phyloP scores from a whole-genome alignment of 2,329 filamentous ascomycete species.

The Canariomyces notabilis region DNA sequence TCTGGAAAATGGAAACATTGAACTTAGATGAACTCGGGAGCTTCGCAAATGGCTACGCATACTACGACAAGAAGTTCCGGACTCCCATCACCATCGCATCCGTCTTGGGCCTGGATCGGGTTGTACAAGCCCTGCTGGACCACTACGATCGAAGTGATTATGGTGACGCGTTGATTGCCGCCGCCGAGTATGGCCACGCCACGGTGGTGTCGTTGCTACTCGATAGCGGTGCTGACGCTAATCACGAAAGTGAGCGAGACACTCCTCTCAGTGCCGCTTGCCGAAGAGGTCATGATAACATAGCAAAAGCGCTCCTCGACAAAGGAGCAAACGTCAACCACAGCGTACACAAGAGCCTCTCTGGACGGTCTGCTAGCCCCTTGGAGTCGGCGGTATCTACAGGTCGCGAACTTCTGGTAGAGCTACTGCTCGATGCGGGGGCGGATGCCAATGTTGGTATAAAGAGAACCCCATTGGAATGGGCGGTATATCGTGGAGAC shows the following conservation, averaged over 20 bases:
- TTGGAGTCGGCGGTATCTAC: no score
- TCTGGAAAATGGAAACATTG: neutral
- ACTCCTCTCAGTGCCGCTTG: neutral
- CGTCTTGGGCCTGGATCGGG: neutral
- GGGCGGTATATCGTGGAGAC: neutral
- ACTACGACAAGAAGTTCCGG: neutral
- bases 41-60: no score
- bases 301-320: neutral
- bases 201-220: neutral
- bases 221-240: neutral
- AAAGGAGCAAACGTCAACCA: neutral
- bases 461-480: neutral
- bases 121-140: neutral
- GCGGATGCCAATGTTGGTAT: neutral
- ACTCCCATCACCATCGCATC: neutral
- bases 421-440: neutral
- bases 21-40: no score
- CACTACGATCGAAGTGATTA: neutral
- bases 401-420: neutral
- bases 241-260: neutral
- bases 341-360: no score
- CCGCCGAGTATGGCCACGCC: neutral
- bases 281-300: neutral
- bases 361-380: no score
- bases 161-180: neutral